Base-by-base conservation (phyloP, 2,329 filamentous ascomycete species). In the Escovopsis sp. region DNA sequence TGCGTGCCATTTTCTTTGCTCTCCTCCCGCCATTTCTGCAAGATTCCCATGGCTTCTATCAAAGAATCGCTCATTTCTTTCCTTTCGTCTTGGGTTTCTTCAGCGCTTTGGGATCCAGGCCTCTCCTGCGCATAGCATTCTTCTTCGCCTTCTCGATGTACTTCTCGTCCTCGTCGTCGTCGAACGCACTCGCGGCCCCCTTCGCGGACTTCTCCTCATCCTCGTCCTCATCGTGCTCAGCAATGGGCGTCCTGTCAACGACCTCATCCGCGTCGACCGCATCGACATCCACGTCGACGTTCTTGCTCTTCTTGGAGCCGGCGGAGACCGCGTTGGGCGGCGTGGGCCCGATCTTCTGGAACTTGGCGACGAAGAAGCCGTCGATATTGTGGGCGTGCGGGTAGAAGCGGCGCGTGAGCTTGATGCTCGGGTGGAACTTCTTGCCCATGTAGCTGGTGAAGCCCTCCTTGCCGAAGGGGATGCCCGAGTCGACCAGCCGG, bases 341-440 rank as follows among this genome's bases (percentile, higher is more conserved):
- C 34, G 83, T 84, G 3, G 85, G 82, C 0, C 78, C 89, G 13
- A 76, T 76, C 72, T 98, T 98, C 64, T 94, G 88, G 65, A 98
- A 83, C 64, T 98, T 98, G 55, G 87, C 85, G 47, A 98, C 91
- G 59, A 87, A 98, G 78, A 98, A 98, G 49, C 91, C 91, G 60
- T 96, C 91, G 30, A 98, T 87, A 65, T 95, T 94, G 68, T 91
- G 86, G 15, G 82, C 75, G 59, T 94, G 86, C 1, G 87, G 86
- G 64, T 93, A 94, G 68, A 86, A 94, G 43, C 88, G 72, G 49
- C 85, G 71, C 13, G 87, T 88, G 58, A 88, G 69, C 56, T 81
- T 84, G 68, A 98, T 76, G 50, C 76, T 83, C 6, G 82, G 73
- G 57, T 94, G 83, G 64, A 98, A 98, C 45, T 76, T 78, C 71